Evolutionary conservation across 148 eudicot species (phyloP).

Genomic region (Cornus kousa): DNA sequence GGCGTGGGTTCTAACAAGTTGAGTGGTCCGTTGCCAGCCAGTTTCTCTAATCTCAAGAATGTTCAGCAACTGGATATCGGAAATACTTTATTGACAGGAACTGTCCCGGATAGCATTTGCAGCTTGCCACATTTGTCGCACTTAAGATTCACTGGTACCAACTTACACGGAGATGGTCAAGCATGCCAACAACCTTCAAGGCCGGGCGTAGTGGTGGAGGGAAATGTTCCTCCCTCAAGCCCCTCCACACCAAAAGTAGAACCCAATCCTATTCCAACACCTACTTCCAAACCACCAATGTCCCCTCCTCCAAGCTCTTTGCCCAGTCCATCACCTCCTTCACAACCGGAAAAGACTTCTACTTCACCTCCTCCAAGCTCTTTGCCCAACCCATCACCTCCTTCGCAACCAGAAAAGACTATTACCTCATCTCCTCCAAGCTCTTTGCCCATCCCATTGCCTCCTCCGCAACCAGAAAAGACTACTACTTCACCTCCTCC

Average conservation of each 20-base stretch:
- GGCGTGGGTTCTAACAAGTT: constrained; percentile 42
- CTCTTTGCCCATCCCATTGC: constrained; percentile 1
- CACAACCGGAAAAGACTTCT: no score
- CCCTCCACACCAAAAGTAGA: no score
- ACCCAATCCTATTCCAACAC: no score
- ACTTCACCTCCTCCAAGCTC: constrained; percentile 21
- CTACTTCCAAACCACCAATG: no score
- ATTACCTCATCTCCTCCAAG: constrained; percentile 9
- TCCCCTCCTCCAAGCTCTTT: no score
- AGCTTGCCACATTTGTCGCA: constrained; percentile 30
- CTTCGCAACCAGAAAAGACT: no score
- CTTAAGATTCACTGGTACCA: constrained; percentile 36
- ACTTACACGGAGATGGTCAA: constrained; percentile 27
- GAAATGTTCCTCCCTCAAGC: constrained; percentile 37
- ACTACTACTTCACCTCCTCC: constrained; percentile 19
- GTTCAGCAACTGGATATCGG: constrained; percentile 35
- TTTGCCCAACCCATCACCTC: not conserved
- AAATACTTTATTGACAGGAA: constrained; percentile 38
- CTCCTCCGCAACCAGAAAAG: no score
- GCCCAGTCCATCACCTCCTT: no score
- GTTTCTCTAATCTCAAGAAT: constrained; percentile 23
- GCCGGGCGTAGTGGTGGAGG: constrained; percentile 22
- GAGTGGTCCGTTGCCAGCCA: constrained; percentile 36
- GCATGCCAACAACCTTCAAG: constrained; percentile 20
- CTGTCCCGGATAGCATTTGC: constrained; percentile 38